phyloP scores from a whole-genome alignment of 352 stramenopile genomes.

The Pythium chondricola region DNA sequence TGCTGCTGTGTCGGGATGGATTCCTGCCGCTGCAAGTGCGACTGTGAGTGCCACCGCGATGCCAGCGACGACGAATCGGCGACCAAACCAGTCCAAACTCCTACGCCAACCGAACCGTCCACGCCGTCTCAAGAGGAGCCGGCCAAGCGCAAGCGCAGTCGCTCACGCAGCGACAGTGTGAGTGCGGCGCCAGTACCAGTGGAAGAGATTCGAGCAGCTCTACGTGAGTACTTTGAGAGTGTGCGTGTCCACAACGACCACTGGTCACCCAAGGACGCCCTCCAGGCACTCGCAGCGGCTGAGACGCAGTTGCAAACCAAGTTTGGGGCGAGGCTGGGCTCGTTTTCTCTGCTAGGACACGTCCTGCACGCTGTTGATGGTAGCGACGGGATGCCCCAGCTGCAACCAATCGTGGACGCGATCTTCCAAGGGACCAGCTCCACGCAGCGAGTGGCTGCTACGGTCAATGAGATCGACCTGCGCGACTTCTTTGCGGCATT shows the following conservation, averaged over 20 bases:
- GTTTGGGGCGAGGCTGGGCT: no score
- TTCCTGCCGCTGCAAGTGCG: conserved; percentile 32
- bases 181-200: background rate
- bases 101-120: background rate
- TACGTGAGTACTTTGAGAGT: conserved; percentile 6
- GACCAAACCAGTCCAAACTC: conserved; percentile 1
- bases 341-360: no score
- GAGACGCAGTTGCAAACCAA: no score
- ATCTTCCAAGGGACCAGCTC: no score
- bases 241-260: no score
- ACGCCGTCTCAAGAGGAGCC: background rate
- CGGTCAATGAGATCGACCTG: background rate
- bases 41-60: conserved; percentile 71
- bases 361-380: no score
- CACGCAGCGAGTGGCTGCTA: background rate
- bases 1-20: conserved; percentile 38
- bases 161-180: conserved; percentile 13
- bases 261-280: no score
- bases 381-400: no score
- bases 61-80: conserved; percentile 47
- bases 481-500: no score
- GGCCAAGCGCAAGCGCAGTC: conserved; percentile 9
- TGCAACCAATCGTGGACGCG: no score
- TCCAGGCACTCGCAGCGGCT: no score
- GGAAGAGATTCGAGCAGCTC: conserved; percentile 1